These are phyloP conservation scores for Penicillium ucsense DNA, from an alignment of 495 filamentous ascomycete genomes.

Conservation along the genomic window DNA sequence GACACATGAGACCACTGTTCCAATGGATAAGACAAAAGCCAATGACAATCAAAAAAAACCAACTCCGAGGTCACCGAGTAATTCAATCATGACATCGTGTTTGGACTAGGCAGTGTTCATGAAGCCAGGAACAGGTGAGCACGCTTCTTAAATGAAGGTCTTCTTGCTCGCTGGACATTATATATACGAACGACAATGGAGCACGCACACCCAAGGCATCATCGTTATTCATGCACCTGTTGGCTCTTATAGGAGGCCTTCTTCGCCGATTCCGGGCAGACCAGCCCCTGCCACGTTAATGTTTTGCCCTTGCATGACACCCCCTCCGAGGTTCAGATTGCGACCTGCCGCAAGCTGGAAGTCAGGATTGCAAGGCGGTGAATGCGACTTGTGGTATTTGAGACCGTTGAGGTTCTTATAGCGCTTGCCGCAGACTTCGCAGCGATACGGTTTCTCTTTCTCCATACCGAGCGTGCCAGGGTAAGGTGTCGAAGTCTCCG, in stretches of 20 bases:
- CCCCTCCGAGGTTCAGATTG: slow-evolving; percentile 33
- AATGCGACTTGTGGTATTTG: slow-evolving; percentile 86
- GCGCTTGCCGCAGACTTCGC: slow-evolving; percentile 91
- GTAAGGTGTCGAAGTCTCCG: slow-evolving; percentile 85
- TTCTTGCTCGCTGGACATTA: slow-evolving; percentile 11
- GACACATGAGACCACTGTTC: too few relatives aligned
- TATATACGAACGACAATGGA: slow-evolving; percentile 11
- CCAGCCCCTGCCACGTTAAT: slow-evolving; percentile 43
- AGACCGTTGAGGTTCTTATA: slow-evolving; percentile 98
- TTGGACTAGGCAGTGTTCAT: background rate
- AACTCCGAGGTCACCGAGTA: background rate
- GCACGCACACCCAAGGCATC: background rate
- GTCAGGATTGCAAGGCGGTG: slow-evolving; percentile 57
- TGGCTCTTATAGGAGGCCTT: slow-evolving; percentile 32
- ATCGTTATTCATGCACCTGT: slow-evolving; percentile 1
- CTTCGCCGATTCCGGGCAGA: slow-evolving; percentile 43
- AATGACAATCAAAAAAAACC: too few relatives aligned
- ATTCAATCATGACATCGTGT: slow-evolving; percentile 19
- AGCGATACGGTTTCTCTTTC: slow-evolving; percentile 98
- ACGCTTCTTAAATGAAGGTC: too few relatives aligned
- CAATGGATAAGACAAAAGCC: too few relatives aligned
- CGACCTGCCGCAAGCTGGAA: slow-evolving; percentile 35
- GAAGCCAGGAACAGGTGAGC: background rate
- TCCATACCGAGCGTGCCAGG: slow-evolving; percentile 98
- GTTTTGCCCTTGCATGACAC: slow-evolving; percentile 43